Evolutionary conservation across 2,329 filamentous ascomycete genomes (phyloP), one percentile per base, ranked within the genome.

Genomic region (Epicoccum sorghinum): DNA sequence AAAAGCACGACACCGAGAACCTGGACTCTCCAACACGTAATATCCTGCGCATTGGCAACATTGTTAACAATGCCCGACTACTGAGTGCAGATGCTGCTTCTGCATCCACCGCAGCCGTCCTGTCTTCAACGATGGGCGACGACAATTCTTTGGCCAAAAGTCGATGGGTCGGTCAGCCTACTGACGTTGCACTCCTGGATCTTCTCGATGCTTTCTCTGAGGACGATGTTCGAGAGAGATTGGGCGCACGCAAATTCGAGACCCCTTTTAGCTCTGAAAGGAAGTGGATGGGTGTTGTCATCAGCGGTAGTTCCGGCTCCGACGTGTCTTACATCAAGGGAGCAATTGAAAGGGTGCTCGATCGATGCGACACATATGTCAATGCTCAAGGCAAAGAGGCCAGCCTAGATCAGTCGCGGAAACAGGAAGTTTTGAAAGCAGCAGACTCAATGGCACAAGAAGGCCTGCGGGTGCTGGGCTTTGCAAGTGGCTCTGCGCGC

Each of bases 261-360:
- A 93, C 91, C 0, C 93, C 95, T 0, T 99, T 99, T 75, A 98
- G 93, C 72, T 99, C 95, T 1, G 92, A 96, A 71, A 86, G 93
- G 52, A 99, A 99, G 76, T 99, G 93, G 93, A 99, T 99, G 96
- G 96, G 96, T 30, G 93, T 97, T 25, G 89, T 92, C 2, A 90
- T 97, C 59, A 69, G 75, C 52, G 75, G 77, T 27, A 59, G 58
- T 54, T 78, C 79, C 48, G 87, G 89, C 33, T 86, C 87, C 57
- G 90, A 96, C 67, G 87, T 91, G 61, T 93, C 91, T 0, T 99
- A 98, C 73, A 90, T 98, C 79, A 99, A 99, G 73, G 96, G 95
- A 29, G 91, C 95, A 30, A 82, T 98, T 36, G 95, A 99, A 75
- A 89, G 88, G 72, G 84, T 99, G 22, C 78, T 99, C 5, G 86